Base-by-base conservation (phyloP, 2,329 filamentous ascomycete species). In the Salinomyces thailandicus region DNA sequence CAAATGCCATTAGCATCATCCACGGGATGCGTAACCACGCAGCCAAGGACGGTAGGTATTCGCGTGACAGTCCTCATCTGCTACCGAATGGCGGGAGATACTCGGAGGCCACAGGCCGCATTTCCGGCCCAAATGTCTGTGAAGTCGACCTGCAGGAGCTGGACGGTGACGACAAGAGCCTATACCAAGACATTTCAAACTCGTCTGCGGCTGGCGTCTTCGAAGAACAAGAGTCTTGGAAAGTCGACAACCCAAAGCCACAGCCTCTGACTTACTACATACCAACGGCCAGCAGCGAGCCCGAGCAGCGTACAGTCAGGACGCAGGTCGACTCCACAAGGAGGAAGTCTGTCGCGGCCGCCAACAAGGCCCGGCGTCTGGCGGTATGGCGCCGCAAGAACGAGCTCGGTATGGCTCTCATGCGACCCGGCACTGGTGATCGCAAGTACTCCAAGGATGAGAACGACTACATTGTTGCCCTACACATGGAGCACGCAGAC, bases 361-460 rank as follows among this genome's bases (percentile, higher is more conserved):
- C 37, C 5, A 35, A 35, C 26, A 35, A 39, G 37, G 12, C 12
- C 9, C 31, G 37, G 12, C 11, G 13, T 5, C 32, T 19, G 6
- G 26, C n/a, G 4, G 8, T 31, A 6, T 19, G 12, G 11, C 37
- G 37, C 17, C 15, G 3, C 6, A 17, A 35, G 31, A 20, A n/a
- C 5, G 6, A 3, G 22, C 32, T 12, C 5, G 26, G 31, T 8
- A 17, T 29, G 5, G 19, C 8, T 20, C 7, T 9, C 15, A 26
- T 28, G 6, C 37, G 33, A 26, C 22, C 33, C 5, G 17, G 13
- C 5, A 35, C 37, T 3, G 5, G 17, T 6, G 31, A 27, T 27
- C 37, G 26, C n/a, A 32, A 20, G 26, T 39, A 39, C 27, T 11
- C 15, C 13, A 5, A 14, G 11, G 32, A 2, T 5, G n/a, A 35